phyloP scores from a whole-genome alignment of 2,329 filamentous ascomycete species.

The Neofusicoccum sp. region DNA sequence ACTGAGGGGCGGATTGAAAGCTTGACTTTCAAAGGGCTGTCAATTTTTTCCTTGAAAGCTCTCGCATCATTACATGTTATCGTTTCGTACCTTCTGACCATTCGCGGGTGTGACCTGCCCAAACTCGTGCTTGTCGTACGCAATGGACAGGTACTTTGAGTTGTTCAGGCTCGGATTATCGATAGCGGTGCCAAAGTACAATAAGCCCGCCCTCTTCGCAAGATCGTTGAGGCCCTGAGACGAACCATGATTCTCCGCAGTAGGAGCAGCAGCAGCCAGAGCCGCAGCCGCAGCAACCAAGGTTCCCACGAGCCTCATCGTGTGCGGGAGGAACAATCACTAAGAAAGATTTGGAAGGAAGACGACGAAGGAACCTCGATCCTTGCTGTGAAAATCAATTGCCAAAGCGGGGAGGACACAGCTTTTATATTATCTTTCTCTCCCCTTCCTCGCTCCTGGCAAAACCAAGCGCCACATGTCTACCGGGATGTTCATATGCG shows the following conservation, averaged over 20 bases:
- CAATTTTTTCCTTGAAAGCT: too few species aligned
- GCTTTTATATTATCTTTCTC: neutral
- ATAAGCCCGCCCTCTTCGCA: conserved; percentile 58
- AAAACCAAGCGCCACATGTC: neutral
- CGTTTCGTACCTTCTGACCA: conserved; percentile 52
- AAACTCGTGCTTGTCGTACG: conserved; percentile 61
- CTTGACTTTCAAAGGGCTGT: too few species aligned
- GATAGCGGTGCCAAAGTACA: conserved; percentile 62
- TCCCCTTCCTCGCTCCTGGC: neutral
- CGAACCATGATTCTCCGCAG: conserved; percentile 19
- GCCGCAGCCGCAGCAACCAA: conserved; percentile 26
- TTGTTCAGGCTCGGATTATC: conserved; percentile 59
- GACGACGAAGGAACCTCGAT: neutral
- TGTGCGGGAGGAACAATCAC: conserved; percentile 10
- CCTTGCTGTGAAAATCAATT: neutral
- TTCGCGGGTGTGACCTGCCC: conserved; percentile 68
- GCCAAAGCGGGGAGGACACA: neutral
- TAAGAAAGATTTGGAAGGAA: neutral
- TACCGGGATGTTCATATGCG: neutral
- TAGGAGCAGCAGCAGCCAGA: conserved; percentile 28
- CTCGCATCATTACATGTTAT: too few species aligned
- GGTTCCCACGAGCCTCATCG: conserved; percentile 31
- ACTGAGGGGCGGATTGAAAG: neutral
- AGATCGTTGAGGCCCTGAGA: conserved; percentile 51
- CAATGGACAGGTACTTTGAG: conserved; percentile 57